A percentile compares a stretch with the other conserved stretches of the same genome.
phyloP scores from a whole-genome alignment of 1,284 basidiomycete genomes.

The Ceraceosorus guamensis region DNA sequence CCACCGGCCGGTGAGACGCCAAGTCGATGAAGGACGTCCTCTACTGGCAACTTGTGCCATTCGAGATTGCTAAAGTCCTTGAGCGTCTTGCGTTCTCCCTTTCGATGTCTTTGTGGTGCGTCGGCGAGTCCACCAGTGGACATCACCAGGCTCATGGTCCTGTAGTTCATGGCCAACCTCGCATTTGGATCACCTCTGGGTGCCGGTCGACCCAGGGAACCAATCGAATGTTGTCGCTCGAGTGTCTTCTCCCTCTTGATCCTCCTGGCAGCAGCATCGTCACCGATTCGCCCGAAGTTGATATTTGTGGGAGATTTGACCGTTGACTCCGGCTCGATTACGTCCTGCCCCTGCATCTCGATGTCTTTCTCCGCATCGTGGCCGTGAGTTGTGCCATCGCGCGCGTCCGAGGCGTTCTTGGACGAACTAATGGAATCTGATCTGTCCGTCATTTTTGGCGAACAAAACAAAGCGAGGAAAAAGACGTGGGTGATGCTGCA shows the following conservation, averaged over 20 bases:
- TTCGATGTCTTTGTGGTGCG: constrained; percentile 2
- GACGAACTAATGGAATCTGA: no score
- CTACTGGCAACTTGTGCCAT: constrained; percentile 55
- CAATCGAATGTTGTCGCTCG: constrained; percentile 3
- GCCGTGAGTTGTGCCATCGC: no score
- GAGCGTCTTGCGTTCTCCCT: not conserved
- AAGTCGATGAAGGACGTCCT: constrained; percentile 55
- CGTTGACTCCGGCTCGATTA: not conserved
- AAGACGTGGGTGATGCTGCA: no score
- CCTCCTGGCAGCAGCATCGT: not conserved
- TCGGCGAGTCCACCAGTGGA: constrained; percentile 22
- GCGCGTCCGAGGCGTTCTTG: no score
- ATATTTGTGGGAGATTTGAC: no score
- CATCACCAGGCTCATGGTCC: constrained; percentile 33
- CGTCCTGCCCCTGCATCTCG: no score
- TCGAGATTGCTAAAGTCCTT: constrained; percentile 51
- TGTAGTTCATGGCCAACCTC: constrained; percentile 26
- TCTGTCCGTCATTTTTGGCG: no score
- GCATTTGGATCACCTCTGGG: constrained; percentile 14
- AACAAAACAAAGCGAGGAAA: no score
- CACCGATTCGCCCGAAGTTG: not conserved
- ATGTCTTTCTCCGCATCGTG: no score
- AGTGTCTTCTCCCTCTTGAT: not conserved
- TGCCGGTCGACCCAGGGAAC: not conserved
- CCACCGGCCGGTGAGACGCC: constrained; percentile 46